Evolutionary conservation across 768 basidiomycete species (phyloP).

Genomic region (Gloeopeniophorella convolvens): DNA sequence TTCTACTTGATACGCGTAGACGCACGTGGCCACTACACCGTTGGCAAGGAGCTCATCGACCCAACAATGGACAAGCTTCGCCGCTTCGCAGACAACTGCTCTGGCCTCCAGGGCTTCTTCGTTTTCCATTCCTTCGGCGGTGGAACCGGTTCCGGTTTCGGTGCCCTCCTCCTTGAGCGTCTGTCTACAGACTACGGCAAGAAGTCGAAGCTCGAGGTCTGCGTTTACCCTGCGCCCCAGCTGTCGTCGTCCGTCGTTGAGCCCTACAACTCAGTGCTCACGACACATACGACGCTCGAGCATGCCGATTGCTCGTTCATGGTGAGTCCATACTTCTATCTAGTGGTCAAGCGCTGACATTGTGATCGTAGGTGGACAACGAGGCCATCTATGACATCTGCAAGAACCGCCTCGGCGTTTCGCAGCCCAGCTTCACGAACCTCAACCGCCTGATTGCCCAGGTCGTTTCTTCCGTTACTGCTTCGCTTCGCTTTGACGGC

Average conservation of each 20-base stretch:
- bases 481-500: slow-evolving; percentile 94
- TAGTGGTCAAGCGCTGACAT: not conserved
- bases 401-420: slow-evolving; percentile 87
- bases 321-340: slow-evolving; percentile 38
- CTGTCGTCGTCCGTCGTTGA: slow-evolving; percentile 94
- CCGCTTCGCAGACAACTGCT: slow-evolving; percentile 92
- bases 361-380: slow-evolving; percentile 75
- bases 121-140: slow-evolving; percentile 99
- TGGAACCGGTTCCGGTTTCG: slow-evolving; percentile 97
- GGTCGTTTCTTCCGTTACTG: slow-evolving; percentile 96
- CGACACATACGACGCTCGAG: slow-evolving; percentile 97
- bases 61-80: slow-evolving; percentile 93
- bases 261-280: slow-evolving; percentile 95
- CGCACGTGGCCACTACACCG: slow-evolving; percentile 96
- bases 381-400: slow-evolving; percentile 99
- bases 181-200: slow-evolving; percentile 98
- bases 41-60: slow-evolving; percentile 98
- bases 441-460: slow-evolving; percentile 96
- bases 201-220: slow-evolving; percentile 98
- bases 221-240: slow-evolving; percentile 91
- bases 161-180: slow-evolving; percentile 91
- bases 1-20: slow-evolving; percentile 40
- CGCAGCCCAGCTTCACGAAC: slow-evolving; percentile 86
- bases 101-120: slow-evolving; percentile 97
- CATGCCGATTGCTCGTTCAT: slow-evolving; percentile 99